Conservation (phyloP, 345 rosid genomes). For the Geranium rotundifolium region DNA sequence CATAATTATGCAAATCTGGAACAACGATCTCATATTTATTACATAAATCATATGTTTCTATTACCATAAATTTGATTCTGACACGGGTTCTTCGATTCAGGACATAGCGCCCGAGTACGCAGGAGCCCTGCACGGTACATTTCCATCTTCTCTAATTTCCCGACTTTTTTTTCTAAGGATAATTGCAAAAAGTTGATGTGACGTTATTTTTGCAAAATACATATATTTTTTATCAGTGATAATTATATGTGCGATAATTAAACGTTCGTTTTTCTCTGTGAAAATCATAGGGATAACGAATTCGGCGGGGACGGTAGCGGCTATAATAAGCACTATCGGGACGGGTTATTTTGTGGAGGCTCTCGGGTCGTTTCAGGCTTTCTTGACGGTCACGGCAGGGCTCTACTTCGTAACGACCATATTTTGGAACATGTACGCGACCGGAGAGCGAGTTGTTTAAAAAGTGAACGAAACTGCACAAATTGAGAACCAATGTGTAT, state of each 20-base stretch:
- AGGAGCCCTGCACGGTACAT: conserved; percentile 74
- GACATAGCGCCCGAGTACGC: conserved; percentile 91
- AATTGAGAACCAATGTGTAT: no score
- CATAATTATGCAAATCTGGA: no score
- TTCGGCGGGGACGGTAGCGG: conserved; percentile 87
- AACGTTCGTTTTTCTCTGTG: no score
- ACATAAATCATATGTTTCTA: no score
- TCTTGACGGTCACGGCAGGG: conserved; percentile 60
- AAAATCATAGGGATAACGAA: conserved; percentile 51
- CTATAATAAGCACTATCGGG: conserved; percentile 87
- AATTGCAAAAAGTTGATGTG: not conserved
- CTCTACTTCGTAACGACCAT: conserved; percentile 63
- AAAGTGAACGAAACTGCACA: no score
- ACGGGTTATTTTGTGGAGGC: conserved; percentile 83
- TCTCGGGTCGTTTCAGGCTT: conserved; percentile 88
- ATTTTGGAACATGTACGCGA: conserved; percentile 63
- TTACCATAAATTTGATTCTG: not conserved
- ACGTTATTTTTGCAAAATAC: no score
- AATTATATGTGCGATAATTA: no score
- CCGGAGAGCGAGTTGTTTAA: conserved; percentile 79
- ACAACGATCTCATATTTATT: no score
- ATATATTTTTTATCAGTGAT: no score
- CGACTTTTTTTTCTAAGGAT: no score
- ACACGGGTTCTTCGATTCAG: conserved; percentile 25
- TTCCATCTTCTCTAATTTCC: not conserved